Evolutionary conservation across 371 early-diverging fungal species (phyloP), one percentile per base, ranked within the genome.

Genomic region (Rhizomucor pusillus): DNA sequence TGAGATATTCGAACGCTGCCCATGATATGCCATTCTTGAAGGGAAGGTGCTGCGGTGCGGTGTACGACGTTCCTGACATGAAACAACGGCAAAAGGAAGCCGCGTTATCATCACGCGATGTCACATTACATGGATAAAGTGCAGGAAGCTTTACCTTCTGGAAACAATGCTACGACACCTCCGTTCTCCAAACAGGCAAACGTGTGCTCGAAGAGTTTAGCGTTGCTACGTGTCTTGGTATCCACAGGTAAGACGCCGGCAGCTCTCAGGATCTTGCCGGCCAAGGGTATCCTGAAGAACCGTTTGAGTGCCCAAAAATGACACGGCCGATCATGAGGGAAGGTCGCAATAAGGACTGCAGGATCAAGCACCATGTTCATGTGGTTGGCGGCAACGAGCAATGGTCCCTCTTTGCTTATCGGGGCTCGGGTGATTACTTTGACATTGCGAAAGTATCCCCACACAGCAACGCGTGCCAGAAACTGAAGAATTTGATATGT

Each of bases 311-410:
- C 84, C 84, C 84, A 83, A 47, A 83, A 80, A 57, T 83, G 84
- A 52, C 75, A 69, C 7, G 72, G 72, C 36, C 81, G 64, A 12
- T 63, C 60, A 43, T 83, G 75, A 4, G 84, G 84, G 57, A 80
- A 71, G 18, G 76, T 76, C 23, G 67, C 71, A 22, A 75, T 70
- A 5, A 83, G 47, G 7, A 83, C 66, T 16, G 69, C 75, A 16
- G 81, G 80, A 63, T 83, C 84, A 18, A 83, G 59, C 0, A 81
- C 75, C 84, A 83, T 83, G 57, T 83, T 83, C 45, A 67, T 70
- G 51, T 81, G 81, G 45, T 79, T 81, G 35, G 75, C 79, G 12
- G 75, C 75, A 10, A 78, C 65, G 1, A 78, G 59, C 22, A 78
- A 35, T 5, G 79, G 75, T 4, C 75, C 73, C 43, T 64, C 52